These are phyloP conservation scores for Melaleuca alternifolia DNA, from an alignment of 345 rosid species.

Conservation along the genomic window DNA sequence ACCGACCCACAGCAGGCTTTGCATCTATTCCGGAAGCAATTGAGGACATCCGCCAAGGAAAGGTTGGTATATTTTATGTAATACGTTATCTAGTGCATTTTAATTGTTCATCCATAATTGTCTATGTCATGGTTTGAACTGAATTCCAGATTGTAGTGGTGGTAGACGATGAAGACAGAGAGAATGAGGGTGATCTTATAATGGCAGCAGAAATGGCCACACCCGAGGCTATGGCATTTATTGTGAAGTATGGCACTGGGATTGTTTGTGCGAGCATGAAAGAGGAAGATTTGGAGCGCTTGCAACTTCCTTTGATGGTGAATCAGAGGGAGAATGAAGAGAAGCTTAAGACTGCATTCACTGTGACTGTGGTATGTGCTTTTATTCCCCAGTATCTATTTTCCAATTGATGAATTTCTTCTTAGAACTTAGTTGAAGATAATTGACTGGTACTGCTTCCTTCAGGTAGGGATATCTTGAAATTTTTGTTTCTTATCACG, in stretches of 20 bases:
- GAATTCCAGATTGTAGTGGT: conserved; percentile 70
- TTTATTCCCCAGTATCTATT: background rate
- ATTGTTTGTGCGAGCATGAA: conserved; percentile 87
- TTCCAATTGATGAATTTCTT: background rate
- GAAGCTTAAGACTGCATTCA: conserved; percentile 79
- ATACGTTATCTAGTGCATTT: background rate
- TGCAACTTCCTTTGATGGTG: conserved; percentile 85
- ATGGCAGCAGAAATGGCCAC: conserved; percentile 83
- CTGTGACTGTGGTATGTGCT: conserved; percentile 80
- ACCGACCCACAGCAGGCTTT: conserved; percentile 63
- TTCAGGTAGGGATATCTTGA: background rate
- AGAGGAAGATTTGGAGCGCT: conserved; percentile 66
- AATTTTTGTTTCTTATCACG: background rate
- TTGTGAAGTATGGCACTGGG: conserved; percentile 88
- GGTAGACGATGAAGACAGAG: conserved; percentile 93
- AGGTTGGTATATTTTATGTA: conserved; percentile 31
- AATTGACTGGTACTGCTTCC: background rate
- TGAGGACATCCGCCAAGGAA: conserved; percentile 86
- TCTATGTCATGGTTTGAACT: conserved; percentile 3
- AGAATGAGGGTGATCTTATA: conserved; percentile 88
- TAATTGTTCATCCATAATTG: background rate
- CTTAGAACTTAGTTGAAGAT: background rate
- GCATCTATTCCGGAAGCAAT: conserved; percentile 77
- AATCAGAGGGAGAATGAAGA: conserved; percentile 71
- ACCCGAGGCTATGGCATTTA: conserved; percentile 93